Evolutionary conservation across 2,329 filamentous ascomycete species (phyloP).

Genomic region (Fusarium solani-melongenae): DNA sequence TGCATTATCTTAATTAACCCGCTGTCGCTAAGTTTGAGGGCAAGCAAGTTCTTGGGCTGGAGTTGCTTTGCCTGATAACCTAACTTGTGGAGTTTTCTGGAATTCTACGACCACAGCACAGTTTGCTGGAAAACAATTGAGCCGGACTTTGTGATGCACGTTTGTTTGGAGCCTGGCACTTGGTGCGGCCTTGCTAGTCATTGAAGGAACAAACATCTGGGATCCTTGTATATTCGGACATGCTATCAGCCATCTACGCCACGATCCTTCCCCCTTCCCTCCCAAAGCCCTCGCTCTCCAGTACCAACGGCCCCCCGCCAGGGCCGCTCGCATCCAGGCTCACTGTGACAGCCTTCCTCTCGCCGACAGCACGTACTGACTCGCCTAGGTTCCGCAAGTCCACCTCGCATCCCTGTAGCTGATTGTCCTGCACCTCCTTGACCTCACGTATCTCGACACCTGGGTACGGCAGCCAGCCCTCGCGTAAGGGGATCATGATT

Average conservation of each 20-base stretch:
- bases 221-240: not conserved
- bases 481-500: slow-evolving; percentile 81
- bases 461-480: slow-evolving; percentile 83
- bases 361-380: slow-evolving; percentile 78
- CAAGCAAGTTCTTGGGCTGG: too few species aligned
- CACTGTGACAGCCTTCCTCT: slow-evolving; percentile 78
- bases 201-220: not conserved
- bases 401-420: slow-evolving; percentile 71
- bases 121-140: too few species aligned
- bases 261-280: slow-evolving; percentile 51
- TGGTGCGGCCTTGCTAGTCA: not conserved
- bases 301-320: slow-evolving; percentile 72
- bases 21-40: too few species aligned
- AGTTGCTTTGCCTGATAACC: too few species aligned
- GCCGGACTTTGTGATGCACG: too few species aligned
- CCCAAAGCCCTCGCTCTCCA: slow-evolving; percentile 66
- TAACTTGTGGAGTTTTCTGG: too few species aligned
- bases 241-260: slow-evolving; percentile 38
- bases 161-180: not conserved
- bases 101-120: too few species aligned
- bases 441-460: slow-evolving; percentile 80
- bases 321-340: slow-evolving; percentile 75
- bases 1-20: too few species aligned
- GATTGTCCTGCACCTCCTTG: slow-evolving; percentile 44
- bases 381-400: slow-evolving; percentile 84